Evolutionary conservation across 176 grass and related monocot genomes (phyloP).

Genomic region (Rhynchospora breviuscula): DNA sequence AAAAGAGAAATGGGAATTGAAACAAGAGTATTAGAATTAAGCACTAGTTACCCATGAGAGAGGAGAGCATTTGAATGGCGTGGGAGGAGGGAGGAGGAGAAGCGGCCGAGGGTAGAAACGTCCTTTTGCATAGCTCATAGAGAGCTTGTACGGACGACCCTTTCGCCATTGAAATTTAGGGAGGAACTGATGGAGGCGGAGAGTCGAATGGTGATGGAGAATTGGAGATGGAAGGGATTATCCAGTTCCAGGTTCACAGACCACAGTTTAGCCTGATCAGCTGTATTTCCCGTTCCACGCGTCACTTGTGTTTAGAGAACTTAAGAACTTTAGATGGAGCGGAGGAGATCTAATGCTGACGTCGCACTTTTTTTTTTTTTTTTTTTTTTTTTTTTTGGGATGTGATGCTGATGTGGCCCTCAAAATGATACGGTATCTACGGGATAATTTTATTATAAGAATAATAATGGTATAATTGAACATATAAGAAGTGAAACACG

Average conservation of each 20-base stretch:
- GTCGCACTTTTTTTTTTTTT: not conserved
- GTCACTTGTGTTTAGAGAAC: not conserved
- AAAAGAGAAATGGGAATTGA: not conserved
- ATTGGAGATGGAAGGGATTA: not conserved
- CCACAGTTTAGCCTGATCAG: not conserved
- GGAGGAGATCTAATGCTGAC: not conserved
- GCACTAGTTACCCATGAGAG: slow-evolving; percentile 15
- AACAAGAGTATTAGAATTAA: not conserved
- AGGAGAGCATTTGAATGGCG: slow-evolving; percentile 15
- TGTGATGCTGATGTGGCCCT: not conserved
- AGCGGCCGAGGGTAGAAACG: slow-evolving; percentile 9
- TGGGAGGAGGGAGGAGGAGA: slow-evolving; percentile 15
- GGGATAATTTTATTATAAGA: no score
- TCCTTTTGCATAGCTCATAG: slow-evolving; percentile 22
- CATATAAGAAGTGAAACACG: no score
- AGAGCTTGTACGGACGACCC: slow-evolving; percentile 12
- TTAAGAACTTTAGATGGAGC: not conserved
- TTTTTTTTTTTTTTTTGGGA: not conserved
- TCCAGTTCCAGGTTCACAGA: not conserved
- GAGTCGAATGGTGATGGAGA: not conserved
- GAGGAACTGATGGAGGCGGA: not conserved
- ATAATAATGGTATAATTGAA: no score
- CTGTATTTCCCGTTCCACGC: not conserved
- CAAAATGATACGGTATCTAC: not conserved
- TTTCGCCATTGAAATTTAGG: slow-evolving; percentile 1